A percentile compares a stretch with the other conserved stretches of the same genome.
Evolutionary conservation across 306 rosid species (phyloP).

Genomic region (Pterocarpus macrocarpus): DNA sequence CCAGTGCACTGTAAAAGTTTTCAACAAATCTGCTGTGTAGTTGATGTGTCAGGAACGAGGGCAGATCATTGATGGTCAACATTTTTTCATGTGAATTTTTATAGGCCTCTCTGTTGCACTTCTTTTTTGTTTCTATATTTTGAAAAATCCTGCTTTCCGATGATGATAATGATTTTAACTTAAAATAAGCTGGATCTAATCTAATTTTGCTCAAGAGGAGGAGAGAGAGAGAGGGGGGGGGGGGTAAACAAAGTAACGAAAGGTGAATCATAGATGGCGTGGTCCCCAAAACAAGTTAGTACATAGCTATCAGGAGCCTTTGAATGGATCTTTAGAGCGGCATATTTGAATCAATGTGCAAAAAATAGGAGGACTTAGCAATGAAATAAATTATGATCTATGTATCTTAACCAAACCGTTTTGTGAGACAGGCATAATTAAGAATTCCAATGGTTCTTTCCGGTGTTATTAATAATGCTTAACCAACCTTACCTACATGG

Average conservation of each 20-base stretch:
- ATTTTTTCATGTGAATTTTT: constrained; percentile 18
- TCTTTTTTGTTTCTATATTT: neutral
- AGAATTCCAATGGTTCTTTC: constrained; percentile 32
- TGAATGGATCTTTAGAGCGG: constrained; percentile 22
- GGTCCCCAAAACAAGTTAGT: constrained; percentile 38
- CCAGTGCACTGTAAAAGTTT: neutral
- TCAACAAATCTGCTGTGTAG: neutral
- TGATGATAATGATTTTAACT: neutral
- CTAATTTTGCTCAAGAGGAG: neutral
- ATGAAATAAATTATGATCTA: constrained; percentile 21
- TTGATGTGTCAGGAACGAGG: constrained; percentile 2
- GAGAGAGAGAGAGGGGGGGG: no score
- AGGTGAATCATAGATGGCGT: constrained; percentile 32
- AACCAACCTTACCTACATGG: neutral
- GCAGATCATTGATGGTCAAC: neutral
- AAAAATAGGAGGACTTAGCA: neutral
- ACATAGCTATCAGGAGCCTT: constrained; percentile 25
- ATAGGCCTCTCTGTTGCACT: neutral
- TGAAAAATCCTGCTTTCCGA: neutral
- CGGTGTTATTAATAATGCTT: constrained; percentile 23
- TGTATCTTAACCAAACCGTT: constrained; percentile 16
- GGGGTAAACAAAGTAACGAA: neutral
- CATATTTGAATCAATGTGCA: constrained; percentile 33
- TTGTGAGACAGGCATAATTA: constrained; percentile 24
- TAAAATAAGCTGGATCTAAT: neutral